Evolutionary conservation across 2,329 filamentous ascomycete genomes (phyloP).

Genomic region (Calonectria fujianensis): DNA sequence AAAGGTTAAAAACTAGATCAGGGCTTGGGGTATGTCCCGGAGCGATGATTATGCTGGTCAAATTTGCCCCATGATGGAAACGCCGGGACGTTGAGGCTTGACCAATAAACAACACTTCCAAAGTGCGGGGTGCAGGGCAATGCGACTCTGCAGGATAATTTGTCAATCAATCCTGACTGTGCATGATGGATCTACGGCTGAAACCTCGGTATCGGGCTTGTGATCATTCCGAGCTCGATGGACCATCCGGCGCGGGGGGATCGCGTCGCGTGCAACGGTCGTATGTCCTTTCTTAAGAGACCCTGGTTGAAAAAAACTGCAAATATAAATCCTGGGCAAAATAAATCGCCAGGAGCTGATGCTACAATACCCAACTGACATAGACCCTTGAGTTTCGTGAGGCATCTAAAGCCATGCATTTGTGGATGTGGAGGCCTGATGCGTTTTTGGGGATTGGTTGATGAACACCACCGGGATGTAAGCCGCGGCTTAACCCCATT

Average conservation of each 20-base stretch:
- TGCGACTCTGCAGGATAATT: not conserved
- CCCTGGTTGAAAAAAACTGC: not conserved
- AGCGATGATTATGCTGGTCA: not conserved
- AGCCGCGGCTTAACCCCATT: not conserved
- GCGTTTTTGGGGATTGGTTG: not conserved
- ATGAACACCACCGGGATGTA: not conserved
- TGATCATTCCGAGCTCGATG: not conserved
- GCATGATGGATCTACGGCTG: not conserved
- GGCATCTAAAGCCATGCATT: not conserved
- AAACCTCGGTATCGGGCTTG: not conserved
- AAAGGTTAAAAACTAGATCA: not conserved
- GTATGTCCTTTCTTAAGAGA: not conserved
- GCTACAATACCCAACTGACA: not conserved
- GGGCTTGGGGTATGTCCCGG: not conserved
- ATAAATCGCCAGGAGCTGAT: not conserved
- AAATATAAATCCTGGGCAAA: not conserved
- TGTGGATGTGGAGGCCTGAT: not conserved
- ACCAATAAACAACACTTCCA: not conserved
- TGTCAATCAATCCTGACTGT: not conserved
- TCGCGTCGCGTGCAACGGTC: not conserved
- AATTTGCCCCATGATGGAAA: not conserved
- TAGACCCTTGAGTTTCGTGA: not conserved
- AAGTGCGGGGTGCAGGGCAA: not conserved
- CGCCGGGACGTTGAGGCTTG: not conserved
- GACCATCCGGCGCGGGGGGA: no score